Evolutionary conservation across 2,329 filamentous ascomycete species (phyloP), one percentile per base, ranked within the genome.

Genomic region (Thelonectria blattea): DNA sequence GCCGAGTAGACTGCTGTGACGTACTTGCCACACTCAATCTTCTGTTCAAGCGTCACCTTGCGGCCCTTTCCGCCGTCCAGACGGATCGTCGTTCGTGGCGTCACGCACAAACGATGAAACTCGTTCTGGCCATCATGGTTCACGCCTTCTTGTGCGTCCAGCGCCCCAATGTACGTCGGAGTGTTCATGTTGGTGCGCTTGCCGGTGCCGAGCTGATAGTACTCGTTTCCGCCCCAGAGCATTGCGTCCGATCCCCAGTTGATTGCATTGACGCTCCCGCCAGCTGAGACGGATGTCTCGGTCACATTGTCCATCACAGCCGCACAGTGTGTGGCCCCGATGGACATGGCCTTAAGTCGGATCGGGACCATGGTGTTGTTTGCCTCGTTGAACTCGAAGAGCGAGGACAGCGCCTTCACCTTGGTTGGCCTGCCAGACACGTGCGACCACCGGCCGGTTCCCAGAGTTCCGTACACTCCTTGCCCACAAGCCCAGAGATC

Each of bases 211-310:
- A 99, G 85, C 77, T 99, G 95, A 75, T 91, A 97, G 73, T 89
- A 86, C 78, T 98, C 93, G 71, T 98, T 99, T 54, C 92, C 92
- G 63, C 95, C 95, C 92, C 93, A 99, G 81, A 92, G 96, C 1
- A 98, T 75, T 30, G 93, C 88, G 73, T 98, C 95, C 5, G 90
- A 88, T 50, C 95, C 95, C 86, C 89, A 97, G 73, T 95, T 93
- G 1, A 88, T 92, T 70, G 93, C 90, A 65, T 91, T 90, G 42
- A 85, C 79, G 1, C 83, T 83, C 15, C 69, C 80, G 55, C 73
- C 77, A 62, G 69, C 74, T 2, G 82, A 79, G 2, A 88, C 83
- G 15, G 81, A 78, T 6, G 93, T 82, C 54, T 88, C 82, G 1
- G 91, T 91, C 30, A 90, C 85, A 72, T 97, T 97, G 71, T 88